phyloP scores from a whole-genome alignment of 306 rosid species.

The Dryas drummondii region DNA sequence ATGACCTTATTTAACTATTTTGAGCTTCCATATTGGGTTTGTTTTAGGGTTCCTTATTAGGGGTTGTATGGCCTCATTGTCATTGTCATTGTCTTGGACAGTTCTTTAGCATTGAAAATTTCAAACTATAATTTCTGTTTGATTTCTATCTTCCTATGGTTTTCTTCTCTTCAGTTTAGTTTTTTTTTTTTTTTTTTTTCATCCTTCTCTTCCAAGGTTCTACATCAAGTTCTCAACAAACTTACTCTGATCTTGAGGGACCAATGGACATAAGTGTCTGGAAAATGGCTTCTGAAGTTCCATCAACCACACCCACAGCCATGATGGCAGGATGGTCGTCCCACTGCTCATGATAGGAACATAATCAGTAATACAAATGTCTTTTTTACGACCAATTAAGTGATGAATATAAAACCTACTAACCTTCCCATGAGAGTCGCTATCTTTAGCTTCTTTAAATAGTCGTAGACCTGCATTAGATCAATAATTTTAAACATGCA shows the following conservation, averaged over 20 bases:
- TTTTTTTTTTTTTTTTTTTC: neutral
- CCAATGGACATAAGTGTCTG: conserved; percentile 84
- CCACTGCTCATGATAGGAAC: conserved; percentile 60
- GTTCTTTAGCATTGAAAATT: neutral
- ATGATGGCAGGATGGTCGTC: conserved; percentile 81
- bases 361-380: neutral
- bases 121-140: neutral
- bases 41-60: neutral
- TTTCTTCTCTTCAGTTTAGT: neutral
- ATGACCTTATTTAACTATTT: neutral
- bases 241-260: conserved; percentile 86
- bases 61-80: neutral
- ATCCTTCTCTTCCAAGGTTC: neutral
- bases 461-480: conserved; percentile 47
- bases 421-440: conserved; percentile 65
- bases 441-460: conserved; percentile 79
- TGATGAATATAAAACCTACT: conserved; percentile 29
- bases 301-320: conserved; percentile 90
- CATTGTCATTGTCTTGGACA: neutral
- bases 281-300: conserved; percentile 80
- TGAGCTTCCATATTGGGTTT: neutral
- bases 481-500: neutral
- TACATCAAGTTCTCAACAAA: conserved; percentile 15
- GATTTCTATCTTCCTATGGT: neutral
- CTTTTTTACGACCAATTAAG: conserved; percentile 26